Percentiles rank a stretch among this genome's conserved stretches.
Evolutionary conservation across 345 rosid genomes (phyloP).

Genomic region (Linum lewisii): DNA sequence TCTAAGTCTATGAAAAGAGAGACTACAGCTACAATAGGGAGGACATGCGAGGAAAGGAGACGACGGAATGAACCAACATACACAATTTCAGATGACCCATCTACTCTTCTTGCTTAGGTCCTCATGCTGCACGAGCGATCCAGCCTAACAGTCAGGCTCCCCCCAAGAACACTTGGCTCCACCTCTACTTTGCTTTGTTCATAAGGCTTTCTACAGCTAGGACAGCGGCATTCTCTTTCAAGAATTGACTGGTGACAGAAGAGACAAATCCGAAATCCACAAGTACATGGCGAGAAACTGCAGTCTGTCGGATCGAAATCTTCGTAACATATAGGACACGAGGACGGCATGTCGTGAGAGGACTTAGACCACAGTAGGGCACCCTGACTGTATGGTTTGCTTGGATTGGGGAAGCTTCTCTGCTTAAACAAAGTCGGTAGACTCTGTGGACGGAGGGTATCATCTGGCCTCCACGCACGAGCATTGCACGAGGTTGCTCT

Average conservation of each 20-base stretch:
- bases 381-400: constrained; percentile 34
- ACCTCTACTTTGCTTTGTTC: constrained; percentile 36
- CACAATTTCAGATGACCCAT: constrained; percentile 16
- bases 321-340: constrained; percentile 34
- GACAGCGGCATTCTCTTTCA: constrained; percentile 89
- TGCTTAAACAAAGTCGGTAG: constrained; percentile 73
- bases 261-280: constrained; percentile 86
- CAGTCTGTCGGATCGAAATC: constrained; percentile 80
- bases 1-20: constrained; percentile 26
- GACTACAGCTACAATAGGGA: constrained; percentile 26
- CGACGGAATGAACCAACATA: constrained; percentile 28
- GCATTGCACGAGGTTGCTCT: constrained; percentile 28
- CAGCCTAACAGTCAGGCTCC: constrained; percentile 49
- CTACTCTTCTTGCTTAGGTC: constrained; percentile 37
- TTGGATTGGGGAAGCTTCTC: constrained; percentile 39
- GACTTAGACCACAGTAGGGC: constrained; percentile 37
- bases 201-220: constrained; percentile 84
- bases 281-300: constrained; percentile 71
- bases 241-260: constrained; percentile 95
- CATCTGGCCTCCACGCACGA: constrained; percentile 82
- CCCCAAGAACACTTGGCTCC: constrained; percentile 47
- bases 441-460: constrained; percentile 64
- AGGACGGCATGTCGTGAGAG: constrained; percentile 17
- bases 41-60: constrained; percentile 21
- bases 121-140: constrained; percentile 83